Base-by-base conservation (phyloP, 768 basidiomycete species). In the Tulasnella sp. region DNA sequence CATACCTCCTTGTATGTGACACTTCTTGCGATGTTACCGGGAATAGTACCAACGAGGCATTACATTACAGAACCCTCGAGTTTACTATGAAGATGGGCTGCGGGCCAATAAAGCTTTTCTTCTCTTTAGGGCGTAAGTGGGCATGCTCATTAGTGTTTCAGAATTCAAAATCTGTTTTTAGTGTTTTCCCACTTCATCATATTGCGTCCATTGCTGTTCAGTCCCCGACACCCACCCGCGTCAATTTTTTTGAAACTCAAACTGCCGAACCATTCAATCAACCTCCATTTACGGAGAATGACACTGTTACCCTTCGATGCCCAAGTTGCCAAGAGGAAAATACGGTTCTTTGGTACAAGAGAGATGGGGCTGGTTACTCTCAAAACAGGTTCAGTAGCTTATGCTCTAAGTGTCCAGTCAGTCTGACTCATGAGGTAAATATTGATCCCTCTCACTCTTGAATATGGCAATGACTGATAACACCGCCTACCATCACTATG, bases 301-400 rank as follows among this genome's bases (percentile, higher is more conserved):
- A 55, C 6, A 33, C 22, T 8, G 51, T 48, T n/a, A 20, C n/a
- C 7, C 13, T 39, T 8, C n/a, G 28, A 3, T 48, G 44, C 20
- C 50, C 46, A 20, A 5, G 12, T 28, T 51, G 50, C 46, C 25
- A 42, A 20, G 24, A 20, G 7, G 8, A 24, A 0, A 42, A 28
- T 13, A 22, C 29, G 0, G 19, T 53, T 35, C 50, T 54, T 5
- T 62, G 58, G 58, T 16, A 59, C 28, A 56, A 46, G 5, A 2
- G 20, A 2, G 51, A 43, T 1, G 52, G 49, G 0, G 45, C 32
- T 0, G 60, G 61, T 16, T 60, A 56, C 39, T 57, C 58, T 0
- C 60, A 62, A 22, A 35, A 42, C 9, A 52, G 52, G 9, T 62
- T 60, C n/a, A n/a, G n/a, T n/a, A n/a, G n/a, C n/a, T n/a, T n/a